Percentiles rank a stretch among this genome's conserved stretches.
These are phyloP conservation scores for Mycena citricolor DNA, from an alignment of 1,284 basidiomycete genomes.

Conservation along the genomic window DNA sequence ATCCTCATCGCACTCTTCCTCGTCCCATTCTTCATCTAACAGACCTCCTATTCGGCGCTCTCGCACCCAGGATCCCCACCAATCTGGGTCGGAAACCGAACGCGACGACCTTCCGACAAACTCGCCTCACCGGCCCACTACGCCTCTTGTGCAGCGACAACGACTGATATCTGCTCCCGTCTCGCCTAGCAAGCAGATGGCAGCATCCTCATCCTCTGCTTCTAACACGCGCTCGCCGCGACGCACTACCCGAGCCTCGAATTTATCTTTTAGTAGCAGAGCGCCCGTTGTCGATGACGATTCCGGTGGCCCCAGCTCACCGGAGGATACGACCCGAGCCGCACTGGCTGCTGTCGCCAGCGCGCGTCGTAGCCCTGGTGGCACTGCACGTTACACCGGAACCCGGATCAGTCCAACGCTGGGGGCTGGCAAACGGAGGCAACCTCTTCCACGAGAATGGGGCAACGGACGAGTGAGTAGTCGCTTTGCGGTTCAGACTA, in stretches of 20 bases:
- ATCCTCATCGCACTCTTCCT: conserved; percentile 20
- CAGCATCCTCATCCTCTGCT: conserved; percentile 23
- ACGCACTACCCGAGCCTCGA: conserved; percentile 25
- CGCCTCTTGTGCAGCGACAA: conserved; percentile 35
- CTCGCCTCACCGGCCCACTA: conserved; percentile 32
- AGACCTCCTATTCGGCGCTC: conserved; percentile 23
- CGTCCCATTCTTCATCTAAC: conserved; percentile 28
- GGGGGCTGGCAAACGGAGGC: conserved; percentile 44
- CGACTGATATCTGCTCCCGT: conserved; percentile 54
- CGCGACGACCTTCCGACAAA: conserved; percentile 47
- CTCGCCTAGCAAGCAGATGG: conserved; percentile 49
- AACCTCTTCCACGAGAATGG: conserved; percentile 64
- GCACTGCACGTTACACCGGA: conserved; percentile 15
- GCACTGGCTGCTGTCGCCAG: conserved; percentile 64
- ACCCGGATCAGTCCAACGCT: conserved; percentile 31
- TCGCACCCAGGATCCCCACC: conserved; percentile 35
- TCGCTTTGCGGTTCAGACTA: no score
- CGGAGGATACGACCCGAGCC: conserved; percentile 45
- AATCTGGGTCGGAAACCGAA: conserved; percentile 77
- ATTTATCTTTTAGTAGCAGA: conserved; percentile 10
- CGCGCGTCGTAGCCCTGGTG: conserved; percentile 43
- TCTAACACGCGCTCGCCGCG: conserved; percentile 28
- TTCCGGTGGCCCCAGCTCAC: conserved; percentile 12
- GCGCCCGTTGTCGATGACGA: conserved; percentile 9
- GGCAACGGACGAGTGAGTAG: no score